These are phyloP conservation scores for Aspergillus affinis DNA, from an alignment of 495 filamentous ascomycete species.

Conservation along the genomic window DNA sequence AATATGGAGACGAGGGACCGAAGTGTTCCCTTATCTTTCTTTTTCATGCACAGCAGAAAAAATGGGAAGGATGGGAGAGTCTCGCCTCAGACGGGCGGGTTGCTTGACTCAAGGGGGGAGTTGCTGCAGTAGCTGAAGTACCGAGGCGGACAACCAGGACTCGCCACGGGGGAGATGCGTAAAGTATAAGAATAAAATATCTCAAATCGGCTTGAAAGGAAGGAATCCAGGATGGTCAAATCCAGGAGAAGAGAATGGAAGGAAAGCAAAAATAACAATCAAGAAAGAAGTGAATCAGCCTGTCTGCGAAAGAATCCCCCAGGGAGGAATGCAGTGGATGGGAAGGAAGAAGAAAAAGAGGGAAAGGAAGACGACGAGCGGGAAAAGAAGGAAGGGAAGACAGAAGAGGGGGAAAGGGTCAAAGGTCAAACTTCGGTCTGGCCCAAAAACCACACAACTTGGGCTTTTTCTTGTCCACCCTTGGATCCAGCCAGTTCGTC, in stretches of 20 bases:
- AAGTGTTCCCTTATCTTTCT: slow-evolving; percentile 11
- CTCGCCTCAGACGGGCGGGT: slow-evolving; percentile 14
- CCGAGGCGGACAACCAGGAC: slow-evolving; percentile 45
- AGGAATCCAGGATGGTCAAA: slow-evolving; percentile 44
- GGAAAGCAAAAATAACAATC: slow-evolving; percentile 30
- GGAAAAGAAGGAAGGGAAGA: slow-evolving; percentile 12
- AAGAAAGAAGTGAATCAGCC: slow-evolving; percentile 11
- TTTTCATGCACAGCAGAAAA: slow-evolving; percentile 29
- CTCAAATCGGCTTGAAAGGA: slow-evolving; percentile 18
- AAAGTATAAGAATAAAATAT: slow-evolving; percentile 27
- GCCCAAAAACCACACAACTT: slow-evolving; percentile 1
- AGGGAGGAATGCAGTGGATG: slow-evolving; percentile 24
- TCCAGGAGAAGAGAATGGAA: slow-evolving; percentile 39
- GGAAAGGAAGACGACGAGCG: slow-evolving; percentile 23
- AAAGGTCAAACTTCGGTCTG: slow-evolving; percentile 1
- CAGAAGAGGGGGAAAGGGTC: slow-evolving; percentile 10
- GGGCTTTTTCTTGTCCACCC: not conserved
- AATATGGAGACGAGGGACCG: slow-evolving; percentile 2
- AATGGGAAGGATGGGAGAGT: slow-evolving; percentile 22
- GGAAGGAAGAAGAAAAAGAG: slow-evolving; percentile 30
- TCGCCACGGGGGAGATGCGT: slow-evolving; percentile 26
- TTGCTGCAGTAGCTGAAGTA: slow-evolving; percentile 26
- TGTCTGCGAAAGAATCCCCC: slow-evolving; percentile 26
- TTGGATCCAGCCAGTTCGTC: slow-evolving; percentile 1
- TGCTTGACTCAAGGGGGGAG: slow-evolving; percentile 26